A percentile compares a stretch with the other conserved stretches of the same genome.
phyloP scores from a whole-genome alignment of 2,329 filamentous ascomycete genomes.

The Epichloe glyceriae region DNA sequence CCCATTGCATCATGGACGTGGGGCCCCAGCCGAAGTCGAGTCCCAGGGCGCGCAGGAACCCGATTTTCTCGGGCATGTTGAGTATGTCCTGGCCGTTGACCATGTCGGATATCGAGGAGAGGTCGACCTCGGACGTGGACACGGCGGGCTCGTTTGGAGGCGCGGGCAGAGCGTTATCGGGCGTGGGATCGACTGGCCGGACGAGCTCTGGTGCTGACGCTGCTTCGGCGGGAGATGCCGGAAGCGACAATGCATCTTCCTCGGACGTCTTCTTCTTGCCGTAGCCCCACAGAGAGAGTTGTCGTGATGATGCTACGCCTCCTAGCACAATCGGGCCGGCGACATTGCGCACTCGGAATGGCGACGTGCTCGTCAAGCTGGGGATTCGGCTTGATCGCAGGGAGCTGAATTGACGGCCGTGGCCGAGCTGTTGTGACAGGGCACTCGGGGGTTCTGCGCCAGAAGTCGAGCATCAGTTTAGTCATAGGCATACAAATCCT shows the following conservation, averaged over 20 bases:
- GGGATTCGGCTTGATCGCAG: slow-evolving; percentile 11
- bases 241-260: slow-evolving; percentile 1
- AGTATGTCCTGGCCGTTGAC: slow-evolving; percentile 33
- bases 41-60: slow-evolving; percentile 71
- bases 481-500: neutral
- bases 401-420: slow-evolving; percentile 23
- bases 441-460: slow-evolving; percentile 14
- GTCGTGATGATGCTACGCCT: slow-evolving; percentile 18
- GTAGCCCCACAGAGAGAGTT: slow-evolving; percentile 23
- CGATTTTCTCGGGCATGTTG: slow-evolving; percentile 59
- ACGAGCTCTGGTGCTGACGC: slow-evolving; percentile 8
- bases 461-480: neutral
- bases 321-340: slow-evolving; percentile 19
- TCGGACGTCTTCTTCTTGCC: slow-evolving; percentile 16
- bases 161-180: slow-evolving; percentile 8
- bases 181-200: slow-evolving; percentile 1
- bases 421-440: slow-evolving; percentile 17
- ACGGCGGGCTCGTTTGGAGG: slow-evolving; percentile 12
- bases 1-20: slow-evolving; percentile 58
- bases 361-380: slow-evolving; percentile 11
- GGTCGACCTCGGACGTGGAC: slow-evolving; percentile 19
- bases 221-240: slow-evolving; percentile 7
- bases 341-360: slow-evolving; percentile 11
- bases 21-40: slow-evolving; percentile 80
- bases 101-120: slow-evolving; percentile 21